Base-by-base conservation (phyloP, 352 stramenopile genomes). In the Phytophthora foliorum region DNA sequence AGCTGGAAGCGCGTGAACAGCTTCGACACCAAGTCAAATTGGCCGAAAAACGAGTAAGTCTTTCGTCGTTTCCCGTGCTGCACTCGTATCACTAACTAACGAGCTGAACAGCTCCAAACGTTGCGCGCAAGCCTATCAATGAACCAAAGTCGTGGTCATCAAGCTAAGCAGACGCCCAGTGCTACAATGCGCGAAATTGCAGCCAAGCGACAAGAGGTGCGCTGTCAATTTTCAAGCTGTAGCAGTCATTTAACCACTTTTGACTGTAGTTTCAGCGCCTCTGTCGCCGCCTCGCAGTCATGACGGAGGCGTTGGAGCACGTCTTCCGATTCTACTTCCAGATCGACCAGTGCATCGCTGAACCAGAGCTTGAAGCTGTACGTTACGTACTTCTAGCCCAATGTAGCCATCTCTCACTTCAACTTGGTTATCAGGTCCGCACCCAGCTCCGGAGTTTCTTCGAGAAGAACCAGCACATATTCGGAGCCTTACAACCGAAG, bases 271-370 rank as follows among this genome's bases (percentile, higher is more conserved):
- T 83, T 51, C 36, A 76, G 11, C 42, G 31, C 7, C 57, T 82
- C 9, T 74, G 71, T 42, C 74, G 67, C 22, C 78, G 60, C n/a
- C 57, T 85, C 4, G 57, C 39, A 5, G 64, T 65, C n/a, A 74
- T 80, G 60, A 81, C 70, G 6, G 58, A 66, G 17, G 74, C 69
- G 13, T 49, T 86, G 22, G 80, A 86, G 57, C 70, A 83, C 31
- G 78, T 89, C 11, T 85, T 89, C 48, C 67, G 78, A 42, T 86
- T 89, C 49, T 72, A 86, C 22, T 44, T 69, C 50, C 78, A 78
- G 1, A 57, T 89, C 3, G 73, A 86, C 38, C 54, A 72, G 38
- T 77, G 66, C 56, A 69, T 86, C 25, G 72, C 78, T 3, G 70
- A 81, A 22, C 77, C 80, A 0, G 77, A 88, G 49, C 69, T 86